Percentiles rank a stretch among this genome's conserved stretches.
These are phyloP conservation scores for Alternaria alternata DNA, from an alignment of 2,329 filamentous ascomycete species.

Conservation along the genomic window DNA sequence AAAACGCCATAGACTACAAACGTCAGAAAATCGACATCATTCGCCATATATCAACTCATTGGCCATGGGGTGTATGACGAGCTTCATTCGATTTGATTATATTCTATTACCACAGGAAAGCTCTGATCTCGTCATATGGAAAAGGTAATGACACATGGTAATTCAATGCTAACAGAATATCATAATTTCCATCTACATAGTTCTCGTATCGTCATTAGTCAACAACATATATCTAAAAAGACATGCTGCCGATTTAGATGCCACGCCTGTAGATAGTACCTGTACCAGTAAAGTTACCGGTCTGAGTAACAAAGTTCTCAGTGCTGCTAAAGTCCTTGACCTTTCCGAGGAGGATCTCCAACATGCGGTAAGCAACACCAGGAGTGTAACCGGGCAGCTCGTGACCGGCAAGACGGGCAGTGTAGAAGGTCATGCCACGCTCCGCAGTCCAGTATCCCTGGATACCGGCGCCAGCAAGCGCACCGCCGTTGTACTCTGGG, in stretches of 20 bases:
- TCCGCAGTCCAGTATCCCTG: slow-evolving; percentile 54
- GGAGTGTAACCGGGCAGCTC: slow-evolving; percentile 56
- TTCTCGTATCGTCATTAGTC: too few species aligned
- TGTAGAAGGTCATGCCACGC: slow-evolving; percentile 58
- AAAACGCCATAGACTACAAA: neutral
- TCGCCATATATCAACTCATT: too few species aligned
- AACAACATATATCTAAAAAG: neutral
- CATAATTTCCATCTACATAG: neutral
- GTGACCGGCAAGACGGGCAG: slow-evolving; percentile 53
- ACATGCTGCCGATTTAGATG: neutral
- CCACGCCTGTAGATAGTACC: slow-evolving; percentile 36
- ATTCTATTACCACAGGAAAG: fast-evolving
- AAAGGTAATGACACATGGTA: neutral
- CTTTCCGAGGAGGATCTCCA: slow-evolving; percentile 55
- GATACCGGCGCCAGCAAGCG: slow-evolving; percentile 52
- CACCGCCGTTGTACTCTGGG: slow-evolving; percentile 51
- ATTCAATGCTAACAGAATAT: neutral
- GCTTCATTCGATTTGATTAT: neutral
- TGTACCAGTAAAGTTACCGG: slow-evolving; percentile 43
- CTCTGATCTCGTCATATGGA: too few species aligned
- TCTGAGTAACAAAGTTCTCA: slow-evolving; percentile 47
- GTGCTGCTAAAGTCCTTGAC: slow-evolving; percentile 49
- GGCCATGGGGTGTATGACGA: neutral
- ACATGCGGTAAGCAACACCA: slow-evolving; percentile 52
- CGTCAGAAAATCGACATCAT: too few species aligned